Evolutionary conservation across 176 grass and related monocot species (phyloP), one percentile per base, ranked within the genome.

Genomic region (Carex scoparia): DNA sequence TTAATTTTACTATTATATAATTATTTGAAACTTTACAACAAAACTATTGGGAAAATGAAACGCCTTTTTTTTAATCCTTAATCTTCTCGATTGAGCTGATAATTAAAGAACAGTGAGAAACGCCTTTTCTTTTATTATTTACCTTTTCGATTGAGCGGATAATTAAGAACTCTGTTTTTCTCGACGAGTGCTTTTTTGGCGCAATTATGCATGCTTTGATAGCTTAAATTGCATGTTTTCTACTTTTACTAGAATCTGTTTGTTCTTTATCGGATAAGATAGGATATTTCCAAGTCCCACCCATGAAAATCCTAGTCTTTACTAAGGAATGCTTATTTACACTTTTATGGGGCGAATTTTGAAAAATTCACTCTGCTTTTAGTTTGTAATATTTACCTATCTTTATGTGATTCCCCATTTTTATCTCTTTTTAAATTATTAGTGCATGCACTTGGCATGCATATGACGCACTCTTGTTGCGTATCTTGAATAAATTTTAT

Each of bases 381-480:
- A 12, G 28, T 55, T 78, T 78, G 73, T 78, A 78, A 28, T 28
- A 57, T 53, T 75, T 1, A 27, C 51, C 51, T 32, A 78, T 57
- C 48, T 57, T 78, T 78, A 4, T 78, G 49, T 57, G 73, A 78
- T 78, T 78, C 48, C 13, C 49, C 35, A 33, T 57, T 31, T 54
- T 55, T 76, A 23, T 55, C 48, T 78, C 28, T 55, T 53, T 76
- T 76, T 55, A 56, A 32, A 57, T 32, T 51, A 70, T 76, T 63
- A 58, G 16, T 59, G 16, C 83, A 76, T 67, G 67, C 68, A 76
- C 37, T 49, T 76, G 46, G 69, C 65, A 85, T 85, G 83, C 11
- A 74, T 46, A 85, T 77, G 12, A 57, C 31, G 16, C 61, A 19
- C 61, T 66, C 71, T 79, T 79, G 58, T 65, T 65, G 64, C 64